Conservation (phyloP, 164 flowering plant genomes). For the Chimonanthus praecox region DNA sequence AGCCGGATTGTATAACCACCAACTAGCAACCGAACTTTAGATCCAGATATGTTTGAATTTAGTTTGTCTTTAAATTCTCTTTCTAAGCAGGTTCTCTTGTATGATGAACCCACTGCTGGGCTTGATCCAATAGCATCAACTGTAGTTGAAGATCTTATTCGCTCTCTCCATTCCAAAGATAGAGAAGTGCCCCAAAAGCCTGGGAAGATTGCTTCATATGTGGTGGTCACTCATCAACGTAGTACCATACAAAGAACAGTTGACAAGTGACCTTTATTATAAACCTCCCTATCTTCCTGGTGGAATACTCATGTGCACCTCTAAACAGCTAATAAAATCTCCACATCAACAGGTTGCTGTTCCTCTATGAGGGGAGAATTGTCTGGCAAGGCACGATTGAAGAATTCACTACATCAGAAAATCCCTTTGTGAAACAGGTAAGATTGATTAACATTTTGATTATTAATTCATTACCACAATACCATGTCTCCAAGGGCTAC, state of each 20-base stretch:
- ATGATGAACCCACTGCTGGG: conserved; percentile 99
- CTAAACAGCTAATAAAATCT: background rate
- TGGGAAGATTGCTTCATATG: conserved; percentile 84
- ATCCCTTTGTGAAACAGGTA: conserved; percentile 93
- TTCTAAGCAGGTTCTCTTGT: conserved; percentile 67
- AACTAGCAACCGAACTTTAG: background rate
- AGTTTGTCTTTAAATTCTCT: background rate
- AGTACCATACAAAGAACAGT: conserved; percentile 96
- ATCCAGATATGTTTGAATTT: background rate
- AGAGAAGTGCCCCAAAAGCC: conserved; percentile 57
- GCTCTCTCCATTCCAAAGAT: conserved; percentile 78
- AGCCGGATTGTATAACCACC: background rate
- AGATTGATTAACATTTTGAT: background rate
- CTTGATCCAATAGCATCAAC: conserved; percentile 99
- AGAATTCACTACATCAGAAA: conserved; percentile 71
- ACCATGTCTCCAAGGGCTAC: background rate
- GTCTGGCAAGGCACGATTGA: conserved; percentile 92
- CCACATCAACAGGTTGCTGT: conserved; percentile 54
- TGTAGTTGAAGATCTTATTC: conserved; percentile 97
- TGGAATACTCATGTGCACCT: background rate
- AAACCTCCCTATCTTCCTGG: background rate
- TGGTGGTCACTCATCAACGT: conserved; percentile 97
- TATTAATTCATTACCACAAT: background rate
- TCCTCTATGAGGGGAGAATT: conserved; percentile 79
- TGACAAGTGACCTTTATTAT: conserved; percentile 53